A percentile compares a stretch with the other conserved stretches of the same genome.
Conservation (phyloP, 345 rosid species). For the Acer yangbiense region DNA sequence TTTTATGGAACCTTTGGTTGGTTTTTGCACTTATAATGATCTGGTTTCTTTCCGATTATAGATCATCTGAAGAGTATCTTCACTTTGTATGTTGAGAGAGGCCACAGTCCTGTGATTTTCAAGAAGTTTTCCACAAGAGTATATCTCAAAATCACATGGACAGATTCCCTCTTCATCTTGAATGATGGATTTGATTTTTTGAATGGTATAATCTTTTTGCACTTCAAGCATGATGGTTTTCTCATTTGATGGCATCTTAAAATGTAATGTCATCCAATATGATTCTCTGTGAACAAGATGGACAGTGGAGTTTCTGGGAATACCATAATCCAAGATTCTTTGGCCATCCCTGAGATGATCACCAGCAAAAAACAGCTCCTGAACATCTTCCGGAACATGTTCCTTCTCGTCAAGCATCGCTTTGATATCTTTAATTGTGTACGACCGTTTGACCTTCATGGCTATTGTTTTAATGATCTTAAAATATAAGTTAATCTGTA, state of each 20-base stretch:
- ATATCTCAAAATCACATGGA: background rate
- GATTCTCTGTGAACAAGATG: background rate
- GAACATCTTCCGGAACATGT: background rate
- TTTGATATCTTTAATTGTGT: background rate
- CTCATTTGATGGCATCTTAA: background rate
- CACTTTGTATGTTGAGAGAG: background rate
- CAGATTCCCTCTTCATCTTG: background rate
- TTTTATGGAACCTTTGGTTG: background rate
- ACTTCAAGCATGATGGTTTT: background rate
- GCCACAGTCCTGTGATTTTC: background rate
- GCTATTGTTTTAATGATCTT: conserved; percentile 3
- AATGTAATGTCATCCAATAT: background rate
- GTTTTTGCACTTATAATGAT: background rate
- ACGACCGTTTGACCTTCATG: background rate
- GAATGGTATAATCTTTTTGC: background rate
- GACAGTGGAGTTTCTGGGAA: background rate
- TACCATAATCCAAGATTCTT: background rate
- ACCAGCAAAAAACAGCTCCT: background rate
- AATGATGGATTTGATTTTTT: background rate
- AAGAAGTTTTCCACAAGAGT: background rate
- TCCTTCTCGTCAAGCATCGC: background rate
- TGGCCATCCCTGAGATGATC: background rate
- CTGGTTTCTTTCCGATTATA: background rate
- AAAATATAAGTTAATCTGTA: no score
- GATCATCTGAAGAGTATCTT: background rate